These are phyloP conservation scores for Sporodiniella umbellata DNA, from an alignment of 371 early-diverging fungal species.

Conservation along the genomic window DNA sequence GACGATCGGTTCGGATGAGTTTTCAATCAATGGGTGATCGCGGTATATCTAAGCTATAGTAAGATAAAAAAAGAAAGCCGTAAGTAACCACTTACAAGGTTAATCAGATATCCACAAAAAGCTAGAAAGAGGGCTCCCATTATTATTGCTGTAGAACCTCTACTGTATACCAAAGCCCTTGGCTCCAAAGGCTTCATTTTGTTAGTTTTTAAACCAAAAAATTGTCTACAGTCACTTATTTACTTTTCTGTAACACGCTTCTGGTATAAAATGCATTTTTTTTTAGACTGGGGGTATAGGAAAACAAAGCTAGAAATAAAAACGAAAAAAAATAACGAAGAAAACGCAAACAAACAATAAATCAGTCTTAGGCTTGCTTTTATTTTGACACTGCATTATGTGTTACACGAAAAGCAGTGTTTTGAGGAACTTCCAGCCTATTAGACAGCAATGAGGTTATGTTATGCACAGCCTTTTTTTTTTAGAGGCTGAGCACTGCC, in stretches of 20 bases:
- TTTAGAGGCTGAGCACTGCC: too few relatives aligned
- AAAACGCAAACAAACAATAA: too few relatives aligned
- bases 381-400: too few relatives aligned
- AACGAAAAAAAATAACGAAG: background rate
- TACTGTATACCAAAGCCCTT: slow-evolving; percentile 18
- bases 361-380: too few relatives aligned
- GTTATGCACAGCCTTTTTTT: too few relatives aligned
- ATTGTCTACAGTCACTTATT: background rate
- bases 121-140: slow-evolving; percentile 27
- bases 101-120: slow-evolving; percentile 31
- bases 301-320: background rate
- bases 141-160: slow-evolving; percentile 23
- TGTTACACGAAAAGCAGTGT: too few relatives aligned
- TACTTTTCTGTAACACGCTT: slow-evolving; percentile 40
- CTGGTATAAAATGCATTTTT: slow-evolving; percentile 38
- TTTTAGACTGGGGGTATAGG: background rate
- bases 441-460: too few relatives aligned
- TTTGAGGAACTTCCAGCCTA: too few relatives aligned
- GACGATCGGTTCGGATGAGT: slow-evolving; percentile 25
- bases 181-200: slow-evolving; percentile 34
- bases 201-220: background rate
- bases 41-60: slow-evolving; percentile 20
- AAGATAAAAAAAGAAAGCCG: background rate
- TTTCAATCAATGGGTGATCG: slow-evolving; percentile 31
- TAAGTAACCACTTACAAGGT: slow-evolving; percentile 12